Base-by-base conservation (phyloP, 2,329 filamentous ascomycete species). In the Hypoxylon sp. region DNA sequence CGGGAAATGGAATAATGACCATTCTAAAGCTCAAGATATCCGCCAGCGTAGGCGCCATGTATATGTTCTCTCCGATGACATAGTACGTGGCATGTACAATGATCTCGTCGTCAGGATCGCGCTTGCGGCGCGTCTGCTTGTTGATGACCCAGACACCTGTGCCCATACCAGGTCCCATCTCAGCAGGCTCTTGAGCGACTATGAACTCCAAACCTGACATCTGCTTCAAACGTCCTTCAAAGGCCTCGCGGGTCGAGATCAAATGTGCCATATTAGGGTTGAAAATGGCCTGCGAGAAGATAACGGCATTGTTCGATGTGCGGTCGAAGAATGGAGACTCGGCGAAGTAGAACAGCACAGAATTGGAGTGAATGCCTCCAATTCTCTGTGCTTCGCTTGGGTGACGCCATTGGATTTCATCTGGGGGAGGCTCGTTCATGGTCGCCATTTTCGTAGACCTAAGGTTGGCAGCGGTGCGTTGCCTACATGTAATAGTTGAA, bases 111-210 rank as follows among this genome's bases (percentile, higher is more conserved):
- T 88, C 86, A 4, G 83, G 82, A 44, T 84, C 82, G 13, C 84
- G 81, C 80, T 90, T 90, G 67, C 86, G 83, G 54, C 90, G 82
- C 26, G 85, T 88, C 79, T 92, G 90, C 81, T 91, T 91, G 74
- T 88, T 86, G 72, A 92, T 90, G 29, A 91, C 87, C 89, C 89
- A 92, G 8, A 91, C 88, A 29, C 89, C 89, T 0, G 89, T 91
- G 22, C 85, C 85, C 39, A 80, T 82, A n/a, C 87, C 88, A 0
- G 87, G 88, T 0, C 84, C 86, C 73, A 85, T 88, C 78, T 91
- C 88, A 29, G 88, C 87, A 0, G 88, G 89, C 71, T 90, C 87
- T 75, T 91, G 86, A 39, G 87, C 88, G 57, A 92, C 88, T 55
- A 90, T 83, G 76, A 89, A 92, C 80, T 92, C 90, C 52, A 91